A percentile compares a stretch with the other conserved stretches of the same genome.
Evolutionary conservation across 495 filamentous ascomycete species (phyloP).

Genomic region (Aspergillus egyptiacus): DNA sequence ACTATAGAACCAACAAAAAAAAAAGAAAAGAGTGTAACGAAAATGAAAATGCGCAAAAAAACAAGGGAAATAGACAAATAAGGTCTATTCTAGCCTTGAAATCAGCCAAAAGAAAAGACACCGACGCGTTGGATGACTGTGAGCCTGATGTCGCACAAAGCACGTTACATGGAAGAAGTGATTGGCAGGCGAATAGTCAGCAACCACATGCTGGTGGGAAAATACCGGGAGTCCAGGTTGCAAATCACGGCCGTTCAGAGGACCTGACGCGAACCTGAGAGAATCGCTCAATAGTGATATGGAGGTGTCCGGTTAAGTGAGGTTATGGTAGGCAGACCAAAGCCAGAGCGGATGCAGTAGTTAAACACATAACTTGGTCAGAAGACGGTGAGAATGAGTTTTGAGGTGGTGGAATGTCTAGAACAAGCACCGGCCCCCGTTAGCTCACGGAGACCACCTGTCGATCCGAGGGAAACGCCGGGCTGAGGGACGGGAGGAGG

Average conservation of each 20-base stretch:
- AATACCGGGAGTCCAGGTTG: conserved; percentile 9
- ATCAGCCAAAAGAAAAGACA: conserved; percentile 9
- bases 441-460: conserved; percentile 10
- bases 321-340: conserved; percentile 14
- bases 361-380: conserved; percentile 18
- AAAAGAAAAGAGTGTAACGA: conserved; percentile 3
- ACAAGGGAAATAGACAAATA: conserved; percentile 9
- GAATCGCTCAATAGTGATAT: conserved; percentile 11
- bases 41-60: background rate
- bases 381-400: conserved; percentile 12
- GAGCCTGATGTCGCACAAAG: conserved; percentile 27
- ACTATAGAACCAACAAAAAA: conserved; percentile 7
- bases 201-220: conserved; percentile 38
- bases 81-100: conserved; percentile 11
- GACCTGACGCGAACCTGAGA: background rate
- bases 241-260: conserved; percentile 11
- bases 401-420: conserved; percentile 30
- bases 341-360: conserved; percentile 14
- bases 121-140: conserved; percentile 10
- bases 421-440: conserved; percentile 24
- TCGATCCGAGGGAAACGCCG: conserved; percentile 17
- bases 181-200: conserved; percentile 35
- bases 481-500: conserved; percentile 3
- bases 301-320: conserved; percentile 10
- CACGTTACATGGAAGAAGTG: conserved; percentile 35